Base-by-base conservation (phyloP, 2,329 filamentous ascomycete genomes). In the Pleoardoris graminearum region DNA sequence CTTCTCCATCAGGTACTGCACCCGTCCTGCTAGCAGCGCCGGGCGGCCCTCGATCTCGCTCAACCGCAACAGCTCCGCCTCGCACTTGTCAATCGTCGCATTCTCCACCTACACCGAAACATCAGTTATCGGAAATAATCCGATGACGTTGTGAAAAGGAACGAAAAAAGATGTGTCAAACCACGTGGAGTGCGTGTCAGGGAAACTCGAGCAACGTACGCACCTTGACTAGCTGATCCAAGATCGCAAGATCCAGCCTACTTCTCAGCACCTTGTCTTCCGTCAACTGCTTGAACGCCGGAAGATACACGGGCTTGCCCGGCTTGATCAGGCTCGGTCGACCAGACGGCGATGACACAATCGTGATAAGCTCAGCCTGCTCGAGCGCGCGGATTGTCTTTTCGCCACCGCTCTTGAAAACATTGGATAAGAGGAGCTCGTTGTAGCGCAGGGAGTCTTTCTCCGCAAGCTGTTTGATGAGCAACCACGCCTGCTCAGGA, bases 401-500 rank as follows among this genome's bases (percentile, higher is more conserved):
- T 63, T 96, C 91, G 53, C 88, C 89, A 53, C 85, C 83, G 1
- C 81, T 70, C 19, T 87, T 84, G 74, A 95, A 96, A 0, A 89
- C 82, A 50, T 89, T 85, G 3, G 86, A 84, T 1, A 96, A 82
- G 0, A 97, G 77, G 2, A 96, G 80, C 66, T 95, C 89, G 72
- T 96, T 93, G 79, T 96, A 97, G 1, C 89, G 83, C 0, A 97
- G 79, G 3, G 74, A 80, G 5, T 87, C 84, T 10, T 84, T 77
- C n/a, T 82, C 72, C 0, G 90, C 87, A 12, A 99, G 84, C 25
- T 83, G 79, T 68, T 89, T 92, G 73, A 97, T 87, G 2, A 99
- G 77, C 54, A 88, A 82, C 94, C 94, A 97, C 0, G 91, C 93
- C 76, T 97, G 94, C 67, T 94, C 87, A 4, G 85, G 79, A 0